Evolutionary conservation across 129 eudicot genomes (phyloP).

Genomic region (Flaveria bidentis): DNA sequence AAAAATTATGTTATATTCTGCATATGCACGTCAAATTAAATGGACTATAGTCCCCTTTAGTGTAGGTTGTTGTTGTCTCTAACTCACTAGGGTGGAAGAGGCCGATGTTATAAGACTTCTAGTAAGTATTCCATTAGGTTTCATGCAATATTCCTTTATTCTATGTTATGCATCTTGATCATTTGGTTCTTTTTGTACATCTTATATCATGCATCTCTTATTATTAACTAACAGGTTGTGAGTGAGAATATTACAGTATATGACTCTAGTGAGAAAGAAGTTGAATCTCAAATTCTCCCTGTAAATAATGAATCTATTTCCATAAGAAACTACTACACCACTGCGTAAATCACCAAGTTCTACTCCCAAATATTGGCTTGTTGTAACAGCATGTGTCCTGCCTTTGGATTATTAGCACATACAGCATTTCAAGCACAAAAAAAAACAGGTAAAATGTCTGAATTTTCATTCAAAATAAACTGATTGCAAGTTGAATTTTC

Average conservation of each 20-base stretch:
- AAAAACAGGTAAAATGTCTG: slow-evolving; percentile 29
- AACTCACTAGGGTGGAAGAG: slow-evolving; percentile 94
- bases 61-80: slow-evolving; percentile 77
- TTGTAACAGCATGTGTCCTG: slow-evolving; percentile 73
- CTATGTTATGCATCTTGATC: not conserved
- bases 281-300: slow-evolving; percentile 78
- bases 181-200: not conserved
- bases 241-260: slow-evolving; percentile 58
- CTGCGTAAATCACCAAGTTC: slow-evolving; percentile 57
- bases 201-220: slow-evolving; percentile 11
- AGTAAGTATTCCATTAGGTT: slow-evolving; percentile 53
- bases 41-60: slow-evolving; percentile 14
- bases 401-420: slow-evolving; percentile 86
- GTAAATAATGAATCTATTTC: slow-evolving; percentile 60
- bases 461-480: not conserved
- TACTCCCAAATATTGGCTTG: slow-evolving; percentile 73
- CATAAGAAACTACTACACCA: slow-evolving; percentile 54
- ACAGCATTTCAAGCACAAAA: slow-evolving; percentile 48
- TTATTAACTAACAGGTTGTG: slow-evolving; percentile 53
- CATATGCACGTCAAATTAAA: slow-evolving; percentile 12
- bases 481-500: not conserved
- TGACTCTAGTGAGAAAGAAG: slow-evolving; percentile 66
- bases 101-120: slow-evolving; percentile 70
- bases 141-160: not conserved
- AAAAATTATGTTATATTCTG: not conserved